Percentiles rank a stretch among this genome's conserved stretches.
These are phyloP conservation scores for Yamadazyma akitaensis DNA, from an alignment of 805 yeast genomes.

Conservation along the genomic window DNA sequence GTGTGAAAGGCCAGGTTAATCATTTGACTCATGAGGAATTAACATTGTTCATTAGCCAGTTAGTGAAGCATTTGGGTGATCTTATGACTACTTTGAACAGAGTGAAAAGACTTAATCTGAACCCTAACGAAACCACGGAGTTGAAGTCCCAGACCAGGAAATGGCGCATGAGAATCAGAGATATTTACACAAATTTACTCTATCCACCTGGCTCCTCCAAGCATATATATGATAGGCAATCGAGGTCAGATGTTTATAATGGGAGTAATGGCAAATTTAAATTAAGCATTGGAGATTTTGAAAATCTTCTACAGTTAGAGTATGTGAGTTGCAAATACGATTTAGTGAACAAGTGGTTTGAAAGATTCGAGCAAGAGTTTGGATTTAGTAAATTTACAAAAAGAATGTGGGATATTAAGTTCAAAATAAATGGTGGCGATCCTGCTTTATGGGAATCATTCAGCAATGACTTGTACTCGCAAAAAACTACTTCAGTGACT, in stretches of 20 bases:
- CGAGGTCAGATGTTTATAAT: constrained; percentile 9
- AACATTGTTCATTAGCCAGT: constrained; percentile 16
- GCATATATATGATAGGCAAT: constrained; percentile 19
- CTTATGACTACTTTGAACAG: constrained; percentile 13
- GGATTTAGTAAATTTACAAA: constrained; percentile 23
- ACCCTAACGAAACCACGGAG: constrained; percentile 1
- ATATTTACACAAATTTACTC: constrained; percentile 24
- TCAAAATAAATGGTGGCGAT: constrained; percentile 32
- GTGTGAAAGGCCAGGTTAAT: not conserved
- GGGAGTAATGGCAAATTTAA: not conserved
- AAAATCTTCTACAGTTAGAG: constrained; percentile 36
- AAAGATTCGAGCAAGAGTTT: constrained; percentile 26
- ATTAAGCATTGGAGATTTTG: constrained; percentile 29
- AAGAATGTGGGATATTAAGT: constrained; percentile 33
- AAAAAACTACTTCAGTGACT: constrained; percentile 11
- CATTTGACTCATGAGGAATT: constrained; percentile 19
- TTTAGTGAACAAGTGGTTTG: constrained; percentile 40
- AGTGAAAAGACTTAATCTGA: constrained; percentile 2
- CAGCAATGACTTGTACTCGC: constrained; percentile 16
- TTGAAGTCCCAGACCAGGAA: constrained; percentile 12
- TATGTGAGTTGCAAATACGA: constrained; percentile 34
- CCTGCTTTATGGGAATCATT: constrained; percentile 28
- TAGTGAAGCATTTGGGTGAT: constrained; percentile 20
- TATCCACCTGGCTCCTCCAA: constrained; percentile 14
- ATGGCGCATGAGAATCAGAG: constrained; percentile 19